Percentiles rank a stretch among this genome's conserved stretches.
Evolutionary conservation across 2,329 filamentous ascomycete genomes (phyloP).

Genomic region (Trichoderma gracile): DNA sequence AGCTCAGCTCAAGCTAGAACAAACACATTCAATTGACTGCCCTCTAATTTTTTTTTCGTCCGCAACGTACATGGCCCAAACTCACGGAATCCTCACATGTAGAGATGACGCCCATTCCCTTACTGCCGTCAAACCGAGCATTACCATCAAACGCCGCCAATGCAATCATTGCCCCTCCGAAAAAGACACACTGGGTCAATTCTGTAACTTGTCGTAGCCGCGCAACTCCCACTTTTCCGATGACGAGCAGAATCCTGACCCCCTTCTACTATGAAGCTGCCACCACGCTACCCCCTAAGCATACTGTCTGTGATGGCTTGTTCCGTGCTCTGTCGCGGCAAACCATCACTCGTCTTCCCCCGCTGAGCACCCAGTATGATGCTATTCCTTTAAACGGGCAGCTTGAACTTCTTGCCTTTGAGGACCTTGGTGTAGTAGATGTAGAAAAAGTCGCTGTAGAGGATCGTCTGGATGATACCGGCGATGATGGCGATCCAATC

Average conservation of each 20-base stretch:
- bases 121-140: conserved; percentile 32
- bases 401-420: conserved; percentile 85
- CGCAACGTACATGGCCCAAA: conserved; percentile 29
- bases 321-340: background rate
- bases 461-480: conserved; percentile 86
- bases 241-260: background rate
- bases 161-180: conserved; percentile 29
- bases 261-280: background rate
- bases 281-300: background rate
- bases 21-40: conserved; percentile 26
- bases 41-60: conserved; percentile 32
- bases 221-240: background rate
- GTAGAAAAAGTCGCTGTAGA: conserved; percentile 99
- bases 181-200: background rate
- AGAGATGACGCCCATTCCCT: conserved; percentile 35
- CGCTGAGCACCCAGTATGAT: background rate
- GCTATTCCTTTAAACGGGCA: conserved; percentile 65
- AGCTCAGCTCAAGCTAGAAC: too few relatives aligned
- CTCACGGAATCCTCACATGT: conserved; percentile 32
- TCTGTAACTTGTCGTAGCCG: background rate
- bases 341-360: background rate
- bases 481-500: conserved; percentile 88
- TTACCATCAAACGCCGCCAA: conserved; percentile 38
- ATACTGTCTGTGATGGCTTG: background rate
- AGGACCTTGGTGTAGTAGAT: conserved; percentile 98